phyloP scores from a whole-genome alignment of 176 grass and related monocot genomes.

The Thalia dealbata region DNA sequence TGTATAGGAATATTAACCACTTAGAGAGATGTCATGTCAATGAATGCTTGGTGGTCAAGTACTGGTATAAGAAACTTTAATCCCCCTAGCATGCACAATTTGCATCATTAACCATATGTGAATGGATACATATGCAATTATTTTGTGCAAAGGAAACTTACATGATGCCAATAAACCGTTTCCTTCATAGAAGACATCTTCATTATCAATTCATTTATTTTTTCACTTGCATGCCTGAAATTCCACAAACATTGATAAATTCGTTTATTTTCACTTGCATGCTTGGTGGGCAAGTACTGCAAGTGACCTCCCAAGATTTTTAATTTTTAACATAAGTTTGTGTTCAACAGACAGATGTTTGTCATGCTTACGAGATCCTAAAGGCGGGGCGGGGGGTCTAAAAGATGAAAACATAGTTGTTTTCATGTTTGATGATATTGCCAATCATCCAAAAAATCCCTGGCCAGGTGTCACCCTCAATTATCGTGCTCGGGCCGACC shows the following conservation, averaged over 20 bases:
- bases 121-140: background rate
- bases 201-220: slow-evolving; percentile 77
- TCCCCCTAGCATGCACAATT: background rate
- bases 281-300: too few relatives aligned
- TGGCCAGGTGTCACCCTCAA: slow-evolving; percentile 73
- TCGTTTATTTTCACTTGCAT: too few relatives aligned
- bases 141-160: slow-evolving; percentile 26
- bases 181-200: slow-evolving; percentile 79
- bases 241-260: background rate
- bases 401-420: slow-evolving; percentile 91
- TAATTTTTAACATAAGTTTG: background rate
- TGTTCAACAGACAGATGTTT: slow-evolving; percentile 60
- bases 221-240: slow-evolving; percentile 68
- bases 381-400: slow-evolving; percentile 83
- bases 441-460: slow-evolving; percentile 58
- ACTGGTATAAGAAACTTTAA: background rate
- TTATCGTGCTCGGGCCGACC: too few relatives aligned
- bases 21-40: too few relatives aligned
- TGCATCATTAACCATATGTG: background rate
- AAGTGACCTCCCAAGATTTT: too few relatives aligned
- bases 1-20: too few relatives aligned
- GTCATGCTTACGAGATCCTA: slow-evolving; percentile 95
- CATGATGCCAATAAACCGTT: slow-evolving; percentile 72
- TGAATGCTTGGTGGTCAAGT: too few relatives aligned
- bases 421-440: slow-evolving; percentile 98